Conservation (phyloP, 768 basidiomycete species). For the Solioccasus polychromus region DNA sequence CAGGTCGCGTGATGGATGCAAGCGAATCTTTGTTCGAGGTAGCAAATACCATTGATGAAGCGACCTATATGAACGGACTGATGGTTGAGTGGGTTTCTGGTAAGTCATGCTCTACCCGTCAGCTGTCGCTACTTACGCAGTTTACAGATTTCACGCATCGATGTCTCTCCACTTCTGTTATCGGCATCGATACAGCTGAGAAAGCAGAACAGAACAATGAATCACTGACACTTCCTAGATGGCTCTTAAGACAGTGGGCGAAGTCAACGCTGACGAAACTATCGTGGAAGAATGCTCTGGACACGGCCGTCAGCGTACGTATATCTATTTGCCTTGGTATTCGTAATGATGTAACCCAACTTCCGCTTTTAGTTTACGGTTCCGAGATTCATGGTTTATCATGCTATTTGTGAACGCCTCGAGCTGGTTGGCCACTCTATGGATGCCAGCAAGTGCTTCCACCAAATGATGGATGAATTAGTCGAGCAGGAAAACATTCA, state of each 20-base stretch:
- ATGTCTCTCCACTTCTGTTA: not conserved
- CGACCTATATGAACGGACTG: no score
- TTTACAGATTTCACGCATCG: not conserved
- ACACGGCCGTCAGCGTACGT: not conserved
- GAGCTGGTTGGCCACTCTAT: not conserved
- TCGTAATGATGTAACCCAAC: not conserved
- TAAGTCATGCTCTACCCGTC: no score
- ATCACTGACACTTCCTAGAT: no score
- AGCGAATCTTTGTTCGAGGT: not conserved
- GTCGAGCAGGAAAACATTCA: not conserved
- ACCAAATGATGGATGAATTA: not conserved
- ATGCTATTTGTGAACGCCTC: not conserved
- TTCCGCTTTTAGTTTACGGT: not conserved
- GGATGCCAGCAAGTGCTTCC: not conserved
- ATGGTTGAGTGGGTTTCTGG: no score
- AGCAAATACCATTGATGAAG: not conserved
- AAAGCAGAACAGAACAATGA: no score
- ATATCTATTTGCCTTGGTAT: not conserved
- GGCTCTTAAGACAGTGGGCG: no score
- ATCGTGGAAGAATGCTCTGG: not conserved
- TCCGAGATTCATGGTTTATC: not conserved
- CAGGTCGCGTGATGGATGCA: not conserved
- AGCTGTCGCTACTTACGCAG: no score
- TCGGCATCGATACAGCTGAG: no score
- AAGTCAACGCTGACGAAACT: no score